Conservation (phyloP, 2,329 filamentous ascomycete species). For the Nannizzia gypsea region DNA sequence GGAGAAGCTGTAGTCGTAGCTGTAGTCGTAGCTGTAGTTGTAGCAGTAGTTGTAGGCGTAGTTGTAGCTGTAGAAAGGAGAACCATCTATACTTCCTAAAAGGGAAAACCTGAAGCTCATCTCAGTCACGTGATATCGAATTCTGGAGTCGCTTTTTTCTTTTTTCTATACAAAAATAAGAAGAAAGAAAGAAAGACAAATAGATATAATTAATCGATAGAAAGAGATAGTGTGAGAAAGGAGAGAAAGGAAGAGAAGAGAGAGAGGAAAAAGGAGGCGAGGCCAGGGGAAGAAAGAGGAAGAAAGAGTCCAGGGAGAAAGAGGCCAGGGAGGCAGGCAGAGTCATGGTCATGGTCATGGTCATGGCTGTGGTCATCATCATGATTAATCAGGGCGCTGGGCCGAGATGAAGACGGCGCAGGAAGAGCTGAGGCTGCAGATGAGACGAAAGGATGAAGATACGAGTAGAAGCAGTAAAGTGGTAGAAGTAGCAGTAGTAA, state of each 20-base stretch:
- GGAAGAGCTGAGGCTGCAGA: no score
- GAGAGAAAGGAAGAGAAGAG: neutral
- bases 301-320: neutral
- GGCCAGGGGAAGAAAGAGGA: neutral
- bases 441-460: neutral
- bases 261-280: neutral
- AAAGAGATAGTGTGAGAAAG: no score
- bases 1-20: neutral
- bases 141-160: neutral
- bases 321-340: neutral
- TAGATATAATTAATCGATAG: neutral
- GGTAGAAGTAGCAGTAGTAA: no score
- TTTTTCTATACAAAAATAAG: neutral
- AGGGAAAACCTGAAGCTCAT: neutral
- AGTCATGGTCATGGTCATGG: no score
- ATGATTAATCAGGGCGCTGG: no score
- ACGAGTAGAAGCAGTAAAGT: neutral
- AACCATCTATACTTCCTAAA: neutral
- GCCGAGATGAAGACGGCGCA: no score
- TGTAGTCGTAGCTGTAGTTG: neutral
- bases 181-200: neutral
- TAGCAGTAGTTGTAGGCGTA: neutral
- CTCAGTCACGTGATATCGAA: neutral
- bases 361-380: no score
- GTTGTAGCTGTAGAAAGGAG: neutral